Conservation (phyloP, 257 asterid genomes). For the Nicotiana benthamiana region DNA sequence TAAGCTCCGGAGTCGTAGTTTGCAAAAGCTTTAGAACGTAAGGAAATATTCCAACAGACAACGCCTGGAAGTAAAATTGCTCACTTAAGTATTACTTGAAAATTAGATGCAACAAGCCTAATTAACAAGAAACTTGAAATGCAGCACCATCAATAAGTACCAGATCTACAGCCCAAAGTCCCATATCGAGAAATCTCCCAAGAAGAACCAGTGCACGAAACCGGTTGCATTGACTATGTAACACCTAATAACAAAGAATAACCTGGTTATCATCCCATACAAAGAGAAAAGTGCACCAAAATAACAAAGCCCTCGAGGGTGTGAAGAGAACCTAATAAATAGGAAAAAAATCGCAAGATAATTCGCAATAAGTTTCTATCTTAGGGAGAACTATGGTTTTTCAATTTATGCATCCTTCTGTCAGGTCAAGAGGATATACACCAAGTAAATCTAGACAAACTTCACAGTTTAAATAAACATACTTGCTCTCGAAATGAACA, state of each 20-base stretch:
- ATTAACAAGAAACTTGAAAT: slow-evolving; percentile 3
- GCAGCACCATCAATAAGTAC: slow-evolving; percentile 33
- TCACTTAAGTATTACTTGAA: neutral
- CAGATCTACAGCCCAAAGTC: slow-evolving; percentile 98
- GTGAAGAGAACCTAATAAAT: neutral
- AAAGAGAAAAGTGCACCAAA: slow-evolving; percentile 2
- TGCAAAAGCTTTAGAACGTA: slow-evolving; percentile 89
- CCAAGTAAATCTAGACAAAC: neutral
- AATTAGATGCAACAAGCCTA: neutral
- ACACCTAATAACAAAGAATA: slow-evolving; percentile 42
- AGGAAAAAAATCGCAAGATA: neutral
- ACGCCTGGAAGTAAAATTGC: slow-evolving; percentile 48
- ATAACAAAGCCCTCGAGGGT: neutral
- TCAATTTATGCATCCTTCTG: neutral
- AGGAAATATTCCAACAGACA: slow-evolving; percentile 98
- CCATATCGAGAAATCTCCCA: slow-evolving; percentile 98
- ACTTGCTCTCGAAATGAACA: neutral
- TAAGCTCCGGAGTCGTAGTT: slow-evolving; percentile 86
- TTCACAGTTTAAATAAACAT: neutral
- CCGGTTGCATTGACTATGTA: slow-evolving; percentile 91
- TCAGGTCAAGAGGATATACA: neutral
- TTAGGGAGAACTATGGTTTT: neutral
- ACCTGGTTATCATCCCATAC: neutral
- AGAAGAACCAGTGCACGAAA: slow-evolving; percentile 97
- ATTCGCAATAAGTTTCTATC: neutral